phyloP scores from a whole-genome alignment of 495 filamentous ascomycete genomes.

The Aspergillus nidulans region DNA sequence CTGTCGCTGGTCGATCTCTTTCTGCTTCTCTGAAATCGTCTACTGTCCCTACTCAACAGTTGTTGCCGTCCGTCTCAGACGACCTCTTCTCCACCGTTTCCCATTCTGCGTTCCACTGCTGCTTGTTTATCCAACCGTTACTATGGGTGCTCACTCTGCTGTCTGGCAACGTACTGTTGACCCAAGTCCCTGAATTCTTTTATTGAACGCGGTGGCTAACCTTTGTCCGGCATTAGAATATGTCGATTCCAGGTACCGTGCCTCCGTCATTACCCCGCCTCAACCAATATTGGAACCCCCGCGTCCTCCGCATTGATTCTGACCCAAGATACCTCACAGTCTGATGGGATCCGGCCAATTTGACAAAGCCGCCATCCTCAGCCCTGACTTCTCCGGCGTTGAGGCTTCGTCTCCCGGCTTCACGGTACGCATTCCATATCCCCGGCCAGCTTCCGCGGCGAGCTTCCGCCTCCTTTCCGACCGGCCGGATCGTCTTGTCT shows the following conservation, averaged over 20 bases:
- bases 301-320: constrained; percentile 14
- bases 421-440: constrained; percentile 49
- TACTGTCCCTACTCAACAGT: constrained; percentile 17
- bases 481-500: background rate
- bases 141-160: constrained; percentile 39
- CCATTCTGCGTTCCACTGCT: constrained; percentile 12
- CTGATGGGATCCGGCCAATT: constrained; percentile 78
- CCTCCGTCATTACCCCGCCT: constrained; percentile 18
- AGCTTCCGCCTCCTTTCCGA: background rate
- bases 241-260: constrained; percentile 59
- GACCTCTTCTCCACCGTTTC: constrained; percentile 22
- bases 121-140: constrained; percentile 24
- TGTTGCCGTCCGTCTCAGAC: background rate
- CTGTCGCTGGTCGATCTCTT: constrained; percentile 9
- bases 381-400: constrained; percentile 69
- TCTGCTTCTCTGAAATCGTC: background rate
- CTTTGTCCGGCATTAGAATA: constrained; percentile 46
- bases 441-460: background rate
- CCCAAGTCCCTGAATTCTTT: background rate
- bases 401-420: constrained; percentile 75
- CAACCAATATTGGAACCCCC: constrained; percentile 9
- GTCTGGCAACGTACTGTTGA: constrained; percentile 53
- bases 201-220: constrained; percentile 15
- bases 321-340: constrained; percentile 41
- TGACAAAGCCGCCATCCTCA: constrained; percentile 86